These are phyloP conservation scores for Russula virescens DNA, from an alignment of 768 basidiomycete species.

Conservation along the genomic window DNA sequence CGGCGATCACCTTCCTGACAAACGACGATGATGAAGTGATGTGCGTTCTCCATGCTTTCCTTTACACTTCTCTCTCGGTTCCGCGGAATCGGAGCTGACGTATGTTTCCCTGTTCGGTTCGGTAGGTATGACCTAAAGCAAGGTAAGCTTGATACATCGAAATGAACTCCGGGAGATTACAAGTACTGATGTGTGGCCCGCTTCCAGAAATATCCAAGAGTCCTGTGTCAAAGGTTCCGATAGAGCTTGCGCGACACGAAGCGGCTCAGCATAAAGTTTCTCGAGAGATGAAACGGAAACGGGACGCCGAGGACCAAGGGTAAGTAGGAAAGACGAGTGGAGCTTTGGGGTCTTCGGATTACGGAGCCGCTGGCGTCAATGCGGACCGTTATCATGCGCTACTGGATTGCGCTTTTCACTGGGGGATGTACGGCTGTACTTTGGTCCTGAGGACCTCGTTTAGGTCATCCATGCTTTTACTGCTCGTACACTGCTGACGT, in stretches of 20 bases:
- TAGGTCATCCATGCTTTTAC: neutral
- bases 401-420: neutral
- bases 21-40: slow-evolving; percentile 98
- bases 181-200: neutral
- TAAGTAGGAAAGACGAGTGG: slow-evolving; percentile 13
- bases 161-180: neutral
- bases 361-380: neutral
- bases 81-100: slow-evolving; percentile 10
- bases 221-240: slow-evolving; percentile 83
- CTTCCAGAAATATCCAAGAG: slow-evolving; percentile 84
- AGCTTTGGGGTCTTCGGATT: neutral
- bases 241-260: slow-evolving; percentile 87
- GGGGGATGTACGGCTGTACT: neutral
- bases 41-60: slow-evolving; percentile 32
- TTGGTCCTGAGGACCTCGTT: neutral
- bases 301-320: slow-evolving; percentile 69
- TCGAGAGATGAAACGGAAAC: slow-evolving; percentile 91
- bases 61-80: neutral
- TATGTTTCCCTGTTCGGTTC: slow-evolving; percentile 10
- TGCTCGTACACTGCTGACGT: too few species aligned
- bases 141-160: slow-evolving; percentile 45
- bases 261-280: slow-evolving; percentile 87
- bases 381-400: neutral
- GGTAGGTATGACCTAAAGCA: slow-evolving; percentile 91
- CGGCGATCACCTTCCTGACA: slow-evolving; percentile 91